These are phyloP conservation scores for Kwoniella newhampshirensis DNA, from an alignment of 768 basidiomycete genomes.

Conservation along the genomic window DNA sequence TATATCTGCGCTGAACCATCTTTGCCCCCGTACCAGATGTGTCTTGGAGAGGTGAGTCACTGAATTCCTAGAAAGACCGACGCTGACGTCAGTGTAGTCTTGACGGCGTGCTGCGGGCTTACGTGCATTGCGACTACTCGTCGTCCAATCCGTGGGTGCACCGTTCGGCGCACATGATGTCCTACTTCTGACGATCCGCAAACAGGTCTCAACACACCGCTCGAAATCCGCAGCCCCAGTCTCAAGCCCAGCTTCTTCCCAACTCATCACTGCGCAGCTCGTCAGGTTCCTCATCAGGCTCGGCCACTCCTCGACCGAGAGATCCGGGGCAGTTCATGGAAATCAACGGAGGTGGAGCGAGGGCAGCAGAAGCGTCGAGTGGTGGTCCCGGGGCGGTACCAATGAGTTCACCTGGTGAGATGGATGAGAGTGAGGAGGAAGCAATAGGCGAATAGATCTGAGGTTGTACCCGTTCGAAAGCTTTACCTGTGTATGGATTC, in stretches of 20 bases:
- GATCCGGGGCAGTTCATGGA: too few relatives aligned
- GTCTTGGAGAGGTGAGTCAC: conserved; percentile 33
- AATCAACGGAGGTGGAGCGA: too few relatives aligned
- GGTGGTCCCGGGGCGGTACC: neutral
- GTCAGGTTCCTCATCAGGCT: conserved; percentile 9
- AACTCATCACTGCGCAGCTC: conserved; percentile 2
- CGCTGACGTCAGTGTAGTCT: conserved; percentile 31
- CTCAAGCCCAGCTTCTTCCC: conserved; percentile 8
- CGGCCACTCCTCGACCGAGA: conserved; percentile 9
- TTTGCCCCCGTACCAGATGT: conserved; percentile 23
- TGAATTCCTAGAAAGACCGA: neutral
- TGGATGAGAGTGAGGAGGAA: conserved; percentile 5
- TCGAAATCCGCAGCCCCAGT: conserved; percentile 5
- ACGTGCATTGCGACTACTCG: conserved; percentile 51
- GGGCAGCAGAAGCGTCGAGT: too few relatives aligned
- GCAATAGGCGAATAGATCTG: too few relatives aligned
- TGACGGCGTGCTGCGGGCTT: conserved; percentile 51
- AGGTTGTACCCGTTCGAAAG: too few relatives aligned
- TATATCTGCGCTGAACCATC: neutral
- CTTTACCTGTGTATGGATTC: too few relatives aligned
- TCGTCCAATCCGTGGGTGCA: conserved; percentile 36
- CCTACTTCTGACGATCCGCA: neutral
- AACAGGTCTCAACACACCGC: conserved; percentile 24
- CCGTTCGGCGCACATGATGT: neutral
- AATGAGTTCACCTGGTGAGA: neutral